Base-by-base conservation (phyloP, 768 basidiomycete species). In the Pleurotus djamor region DNA sequence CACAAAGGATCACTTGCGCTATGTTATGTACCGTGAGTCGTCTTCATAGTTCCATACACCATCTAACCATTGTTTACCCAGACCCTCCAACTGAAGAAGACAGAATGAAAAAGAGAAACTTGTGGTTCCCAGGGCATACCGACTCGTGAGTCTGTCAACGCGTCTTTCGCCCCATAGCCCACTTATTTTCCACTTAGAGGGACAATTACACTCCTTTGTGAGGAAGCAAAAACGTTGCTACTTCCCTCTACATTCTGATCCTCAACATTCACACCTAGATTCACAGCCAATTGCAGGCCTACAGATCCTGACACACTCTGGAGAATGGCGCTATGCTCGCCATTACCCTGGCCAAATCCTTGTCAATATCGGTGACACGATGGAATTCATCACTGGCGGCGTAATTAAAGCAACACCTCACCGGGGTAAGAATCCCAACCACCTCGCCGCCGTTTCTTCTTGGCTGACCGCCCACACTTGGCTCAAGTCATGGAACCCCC, bases 321-420 rank as follows among this genome's bases (percentile, higher is more conserved):
- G 58, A 4, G 35, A 55, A 57, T 63, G 60, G 60, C 60, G 57
- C 28, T 63, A 61, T 44, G 50, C 61, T 44, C 60, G 63, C 21
- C 63, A 63, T 48, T 61, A 61, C 58, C 60, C 63, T 13, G 60
- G 60, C 14, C 63, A 63, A 14, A 61, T 63, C 35, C 59, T 63
- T 34, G 57, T 63, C n/a, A 48, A 61, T 36, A n/a, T 63, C 8
- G 63, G 63, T 38, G 63, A 61, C 48, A 60, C 57, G 48, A 54
- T 63, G 44, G 63, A 63, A 52, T 63, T 61, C 43, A 51, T 63
- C n/a, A 63, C 63, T 13, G 63, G 63, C 35, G 63, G 61, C 36
- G 51, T 63, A 32, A 57, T 63, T 37, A 61, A 61, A 38, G 63
- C 63, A 28, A 57, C 58, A 35, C 63, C 63, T 16, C 63, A 63